Percentiles rank a stretch among this genome's conserved stretches.
Conservation (phyloP, 2,329 filamentous ascomycete genomes). For the Alternaria dauci region DNA sequence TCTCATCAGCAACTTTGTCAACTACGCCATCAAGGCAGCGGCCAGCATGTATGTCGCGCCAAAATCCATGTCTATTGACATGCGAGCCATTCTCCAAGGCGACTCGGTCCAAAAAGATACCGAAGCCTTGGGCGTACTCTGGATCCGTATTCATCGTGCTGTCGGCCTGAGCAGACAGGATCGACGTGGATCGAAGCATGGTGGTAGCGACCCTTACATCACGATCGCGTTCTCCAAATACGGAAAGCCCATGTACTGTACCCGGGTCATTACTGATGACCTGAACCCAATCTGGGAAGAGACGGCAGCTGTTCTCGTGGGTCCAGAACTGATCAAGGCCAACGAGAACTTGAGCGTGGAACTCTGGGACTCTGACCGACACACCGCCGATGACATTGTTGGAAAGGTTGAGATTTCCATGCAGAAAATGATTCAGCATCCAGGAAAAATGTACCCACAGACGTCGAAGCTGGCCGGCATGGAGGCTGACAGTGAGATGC, state of each 20-base stretch:
- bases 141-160: slow-evolving; percentile 89
- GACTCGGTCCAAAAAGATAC: slow-evolving; percentile 93
- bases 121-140: slow-evolving; percentile 85
- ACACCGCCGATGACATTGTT: slow-evolving; percentile 91
- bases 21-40: slow-evolving; percentile 89
- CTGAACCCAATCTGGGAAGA: slow-evolving; percentile 94
- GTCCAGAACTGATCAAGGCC: slow-evolving; percentile 87
- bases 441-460: slow-evolving; percentile 91
- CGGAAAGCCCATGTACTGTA: slow-evolving; percentile 97
- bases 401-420: slow-evolving; percentile 94
- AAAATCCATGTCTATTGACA: slow-evolving; percentile 90
- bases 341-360: slow-evolving; percentile 94
- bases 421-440: slow-evolving; percentile 93
- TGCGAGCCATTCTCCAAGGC: slow-evolving; percentile 88
- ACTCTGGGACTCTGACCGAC: slow-evolving; percentile 94
- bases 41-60: slow-evolving; percentile 90
- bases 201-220: slow-evolving; percentile 94
- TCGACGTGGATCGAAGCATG: slow-evolving; percentile 78
- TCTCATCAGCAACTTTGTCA: slow-evolving; percentile 94
- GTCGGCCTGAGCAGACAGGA: slow-evolving; percentile 92
- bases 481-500: slow-evolving; percentile 86
- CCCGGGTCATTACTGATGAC: slow-evolving; percentile 92
- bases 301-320: slow-evolving; percentile 83
- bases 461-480: slow-evolving; percentile 83
- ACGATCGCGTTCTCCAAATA: slow-evolving; percentile 96